phyloP scores from a whole-genome alignment of 2,329 filamentous ascomycete species.

The Sclerotinia borealis region DNA sequence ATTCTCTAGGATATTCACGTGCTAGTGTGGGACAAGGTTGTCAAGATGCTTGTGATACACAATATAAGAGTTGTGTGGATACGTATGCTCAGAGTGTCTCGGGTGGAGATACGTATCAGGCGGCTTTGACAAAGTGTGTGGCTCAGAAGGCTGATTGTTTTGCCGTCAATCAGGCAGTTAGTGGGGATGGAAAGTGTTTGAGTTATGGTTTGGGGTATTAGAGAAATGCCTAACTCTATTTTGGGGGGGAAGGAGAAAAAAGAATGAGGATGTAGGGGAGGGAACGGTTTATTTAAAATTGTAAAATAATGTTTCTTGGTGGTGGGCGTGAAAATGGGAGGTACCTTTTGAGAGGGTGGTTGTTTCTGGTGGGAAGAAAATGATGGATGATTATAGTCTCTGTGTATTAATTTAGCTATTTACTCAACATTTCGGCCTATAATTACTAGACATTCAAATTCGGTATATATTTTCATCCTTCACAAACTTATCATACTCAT shows the following conservation, averaged over 20 bases:
- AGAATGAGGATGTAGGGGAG: not conserved
- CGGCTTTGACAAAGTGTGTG: conserved; percentile 40
- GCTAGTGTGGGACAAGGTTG: conserved; percentile 39
- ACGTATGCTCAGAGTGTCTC: conserved; percentile 45
- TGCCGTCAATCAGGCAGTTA: conserved; percentile 37
- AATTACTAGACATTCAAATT: too few relatives aligned
- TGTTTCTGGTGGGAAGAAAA: too few relatives aligned
- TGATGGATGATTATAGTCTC: too few relatives aligned
- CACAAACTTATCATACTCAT: too few relatives aligned
- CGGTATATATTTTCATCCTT: too few relatives aligned
- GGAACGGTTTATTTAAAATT: not conserved
- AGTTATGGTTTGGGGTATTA: conserved; percentile 30
- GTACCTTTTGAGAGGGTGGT: too few relatives aligned
- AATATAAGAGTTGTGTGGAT: conserved; percentile 43
- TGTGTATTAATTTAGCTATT: too few relatives aligned
- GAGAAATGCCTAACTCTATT: too few relatives aligned
- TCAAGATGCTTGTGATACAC: conserved; percentile 46
- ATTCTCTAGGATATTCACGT: conserved; percentile 42
- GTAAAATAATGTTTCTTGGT: too few relatives aligned
- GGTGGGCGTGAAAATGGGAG: too few relatives aligned
- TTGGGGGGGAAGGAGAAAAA: too few relatives aligned
- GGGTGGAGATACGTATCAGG: conserved; percentile 19
- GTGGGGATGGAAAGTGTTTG: conserved; percentile 37
- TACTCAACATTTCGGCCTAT: too few relatives aligned
- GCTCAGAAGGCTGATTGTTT: conserved; percentile 46